These are phyloP conservation scores for Cercospora sp. DNA, from an alignment of 2,329 filamentous ascomycete species.

Conservation along the genomic window DNA sequence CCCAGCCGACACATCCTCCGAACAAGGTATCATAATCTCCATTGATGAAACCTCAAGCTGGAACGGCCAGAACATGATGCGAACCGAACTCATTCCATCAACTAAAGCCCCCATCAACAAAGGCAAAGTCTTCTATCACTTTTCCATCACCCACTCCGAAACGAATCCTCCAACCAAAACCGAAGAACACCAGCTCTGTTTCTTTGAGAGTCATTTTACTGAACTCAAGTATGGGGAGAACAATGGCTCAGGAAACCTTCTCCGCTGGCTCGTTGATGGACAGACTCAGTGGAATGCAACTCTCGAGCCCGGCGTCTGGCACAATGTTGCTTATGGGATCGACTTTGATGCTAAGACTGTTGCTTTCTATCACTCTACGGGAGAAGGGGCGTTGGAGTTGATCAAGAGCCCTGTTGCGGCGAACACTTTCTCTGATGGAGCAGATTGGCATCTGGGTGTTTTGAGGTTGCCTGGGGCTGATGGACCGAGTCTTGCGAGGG, in stretches of 20 bases:
- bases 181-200: constrained; percentile 67
- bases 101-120: constrained; percentile 64
- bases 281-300: constrained; percentile 63
- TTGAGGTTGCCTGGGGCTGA: constrained; percentile 60
- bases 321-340: constrained; percentile 74
- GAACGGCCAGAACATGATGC: constrained; percentile 71
- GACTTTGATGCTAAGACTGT: constrained; percentile 65
- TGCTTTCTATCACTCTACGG: constrained; percentile 70
- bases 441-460: constrained; percentile 72
- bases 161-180: constrained; percentile 62
- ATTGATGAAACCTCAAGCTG: constrained; percentile 66
- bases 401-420: constrained; percentile 62
- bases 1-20: constrained; percentile 61
- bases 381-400: constrained; percentile 57
- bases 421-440: constrained; percentile 62
- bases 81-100: constrained; percentile 73
- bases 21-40: constrained; percentile 68
- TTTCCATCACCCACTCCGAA: constrained; percentile 62
- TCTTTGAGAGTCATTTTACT: constrained; percentile 71
- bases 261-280: constrained; percentile 66
- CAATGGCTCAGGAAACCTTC: constrained; percentile 52
- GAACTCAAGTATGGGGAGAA: constrained; percentile 71
- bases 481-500: constrained; percentile 56
- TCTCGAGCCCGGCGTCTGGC: constrained; percentile 66
- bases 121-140: constrained; percentile 73